Base-by-base conservation (phyloP, 139 green algal species). In the Eudorina sp. region DNA sequence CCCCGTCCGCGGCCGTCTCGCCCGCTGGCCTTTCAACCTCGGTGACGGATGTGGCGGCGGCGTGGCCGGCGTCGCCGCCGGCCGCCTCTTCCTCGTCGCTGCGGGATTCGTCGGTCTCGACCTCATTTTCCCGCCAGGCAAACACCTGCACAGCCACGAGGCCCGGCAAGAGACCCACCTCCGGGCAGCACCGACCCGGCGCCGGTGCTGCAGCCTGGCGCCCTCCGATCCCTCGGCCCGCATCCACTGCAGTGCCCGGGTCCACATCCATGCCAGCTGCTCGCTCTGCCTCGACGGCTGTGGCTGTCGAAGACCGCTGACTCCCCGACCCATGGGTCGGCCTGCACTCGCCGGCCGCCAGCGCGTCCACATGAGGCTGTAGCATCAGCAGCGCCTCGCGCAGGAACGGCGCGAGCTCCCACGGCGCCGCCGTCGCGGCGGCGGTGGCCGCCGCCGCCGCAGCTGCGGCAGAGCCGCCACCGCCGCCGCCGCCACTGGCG, bases 381-480 rank as follows among this genome's bases (percentile, higher is more conserved):
- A 87, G 81, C 64, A 87, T 4, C 45, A 25, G 55, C 23, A 87
- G 45, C 0, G 81, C 81, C 45, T 87, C 81, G 18, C 81, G 81
- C 4, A 87, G 31, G 45, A 53, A 76, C 1, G 64, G 64, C 64
- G 5, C 4, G 34, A 87, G 81, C 45, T 87, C 81, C 45, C 45
- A 78, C 18, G 81, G 45, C 62, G 81, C 45, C 5, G 43, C 23
- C 6, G 77, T 9, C 19, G 62, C 18, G 0, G 60, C 43, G 1
- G 43, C 18, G 0, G 41, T 29, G 43, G 43, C 43, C 6, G 62
- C 60, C 31, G 41, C 40, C 19, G 43, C 43, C 1, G 60, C 41
- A 4, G 60, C 60, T 14, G 60, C 41, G 80, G 36, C 40, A 6
- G 21, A 27, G 16, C 8, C 25, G 5, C 5, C 14, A 0, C 55